A percentile compares a stretch with the other conserved stretches of the same genome.
Evolutionary conservation across 768 basidiomycete genomes (phyloP).

Genomic region (Pholiota molesta): DNA sequence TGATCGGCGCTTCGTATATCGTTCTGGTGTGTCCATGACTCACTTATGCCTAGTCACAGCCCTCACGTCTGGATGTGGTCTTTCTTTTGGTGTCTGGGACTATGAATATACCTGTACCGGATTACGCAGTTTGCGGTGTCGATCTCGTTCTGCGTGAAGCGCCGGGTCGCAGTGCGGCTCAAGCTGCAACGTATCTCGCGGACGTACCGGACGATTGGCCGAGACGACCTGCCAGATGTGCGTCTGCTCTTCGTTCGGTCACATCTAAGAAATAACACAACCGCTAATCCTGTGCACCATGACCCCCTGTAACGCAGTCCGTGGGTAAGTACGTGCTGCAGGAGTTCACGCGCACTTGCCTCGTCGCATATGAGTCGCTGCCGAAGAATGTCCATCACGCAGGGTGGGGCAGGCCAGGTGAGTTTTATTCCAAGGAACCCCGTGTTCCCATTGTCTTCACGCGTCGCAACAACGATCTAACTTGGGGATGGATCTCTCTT

Average conservation of each 20-base stretch:
- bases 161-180: conserved; percentile 65
- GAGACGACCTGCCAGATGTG: conserved; percentile 65
- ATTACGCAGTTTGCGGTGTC: conserved; percentile 55
- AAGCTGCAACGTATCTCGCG: conserved; percentile 72
- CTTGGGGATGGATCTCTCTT: not conserved
- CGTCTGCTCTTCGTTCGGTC: conserved; percentile 18
- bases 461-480: not conserved
- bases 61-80: not conserved
- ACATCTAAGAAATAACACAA: not conserved
- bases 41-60: not conserved
- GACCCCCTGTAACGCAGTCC: conserved; percentile 42
- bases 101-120: not conserved
- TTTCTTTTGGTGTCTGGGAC: not conserved
- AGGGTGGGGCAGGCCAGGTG: conserved; percentile 79
- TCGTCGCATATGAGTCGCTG: conserved; percentile 70
- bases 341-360: conserved; percentile 76
- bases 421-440: not conserved
- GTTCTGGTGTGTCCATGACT: conserved; percentile 53
- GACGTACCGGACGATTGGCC: conserved; percentile 52
- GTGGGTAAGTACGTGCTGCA: conserved; percentile 71
- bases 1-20: conserved; percentile 72
- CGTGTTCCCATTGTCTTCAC: not conserved
- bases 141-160: conserved; percentile 65
- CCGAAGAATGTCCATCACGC: conserved; percentile 68
- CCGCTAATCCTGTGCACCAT: conserved; percentile 2